Percentiles rank a stretch among this genome's conserved stretches.
Conservation (phyloP, 1,284 basidiomycete genomes). For the Xerocomus amazonicus region DNA sequence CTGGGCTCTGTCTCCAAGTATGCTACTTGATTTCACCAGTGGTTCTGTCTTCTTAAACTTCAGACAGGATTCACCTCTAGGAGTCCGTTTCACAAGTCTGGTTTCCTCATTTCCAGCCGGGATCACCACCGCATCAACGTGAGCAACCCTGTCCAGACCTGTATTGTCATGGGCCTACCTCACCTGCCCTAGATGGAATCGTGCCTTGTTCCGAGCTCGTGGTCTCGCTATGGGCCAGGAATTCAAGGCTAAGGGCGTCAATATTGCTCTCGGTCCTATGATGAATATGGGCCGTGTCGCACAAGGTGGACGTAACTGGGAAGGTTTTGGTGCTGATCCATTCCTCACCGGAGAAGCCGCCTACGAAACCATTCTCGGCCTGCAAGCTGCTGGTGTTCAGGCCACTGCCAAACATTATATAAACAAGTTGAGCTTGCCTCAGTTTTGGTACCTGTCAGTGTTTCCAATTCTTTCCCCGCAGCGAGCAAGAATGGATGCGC, state of each 20-base stretch:
- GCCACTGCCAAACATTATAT: slow-evolving; percentile 65
- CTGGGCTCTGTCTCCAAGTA: slow-evolving; percentile 33
- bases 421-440: slow-evolving; percentile 43
- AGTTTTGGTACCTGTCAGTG: neutral
- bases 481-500: slow-evolving; percentile 42
- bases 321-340: slow-evolving; percentile 64
- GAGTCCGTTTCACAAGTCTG: slow-evolving; percentile 40
- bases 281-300: slow-evolving; percentile 47
- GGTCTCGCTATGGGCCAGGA: slow-evolving; percentile 73
- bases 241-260: slow-evolving; percentile 69
- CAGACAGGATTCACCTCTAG: slow-evolving; percentile 48
- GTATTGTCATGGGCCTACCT: no score
- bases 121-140: slow-evolving; percentile 55
- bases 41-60: neutral
- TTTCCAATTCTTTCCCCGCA: slow-evolving; percentile 30
- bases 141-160: slow-evolving; percentile 24
- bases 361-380: slow-evolving; percentile 55
- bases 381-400: slow-evolving; percentile 64
- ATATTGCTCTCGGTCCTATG: slow-evolving; percentile 59
- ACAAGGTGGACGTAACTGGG: slow-evolving; percentile 69
- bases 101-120: slow-evolving; percentile 50
- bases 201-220: slow-evolving; percentile 51
- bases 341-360: slow-evolving; percentile 65
- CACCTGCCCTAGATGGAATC: slow-evolving; percentile 28
- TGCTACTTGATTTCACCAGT: neutral